Evolutionary conservation across 1,139 yeast genomes (phyloP), one percentile per base, ranked within the genome.

Genomic region (Suhomyces wounanorum): DNA sequence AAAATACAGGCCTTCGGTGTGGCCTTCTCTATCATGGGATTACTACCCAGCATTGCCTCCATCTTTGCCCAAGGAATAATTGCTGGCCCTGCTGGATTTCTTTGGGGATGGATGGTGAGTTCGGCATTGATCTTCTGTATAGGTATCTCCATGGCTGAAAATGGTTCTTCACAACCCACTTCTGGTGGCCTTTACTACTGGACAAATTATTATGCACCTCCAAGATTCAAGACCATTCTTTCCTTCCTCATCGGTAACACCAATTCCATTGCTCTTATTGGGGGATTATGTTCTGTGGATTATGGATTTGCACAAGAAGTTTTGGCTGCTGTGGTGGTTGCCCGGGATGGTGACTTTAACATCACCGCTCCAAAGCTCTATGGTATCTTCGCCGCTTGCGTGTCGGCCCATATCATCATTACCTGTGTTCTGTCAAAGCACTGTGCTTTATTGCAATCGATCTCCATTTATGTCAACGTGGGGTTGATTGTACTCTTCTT

Each of bases 101-200:
- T 84, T 17, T 86, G 90, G 89, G 88, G 90, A 47, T 86, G 90
- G 89, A 74, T 84, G 49, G 72, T 78, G 48, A 79, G 85, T 43
- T 78, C 81, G 18, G 56, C 75, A 47, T 84, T 85, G 53, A 80
- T 86, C 52, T 65, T 84, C 46, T 68, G 77, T 51, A 79, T 83
- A 53, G 90, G 89, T 8, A 58, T 78, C 49, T 76, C 86, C 14
- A 84, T 85, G 76, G 79, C 88, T n/a, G 85, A 84, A 58, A 69
- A 84, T 51, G 85, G 87, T 0, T 79, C 85, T 35, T 79, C 88
- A 13, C 80, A 83, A 62, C 90, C 90, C 47, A 84, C 90, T 1
- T 78, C 86, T 13, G 90, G 90, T 52, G 91, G 90, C 8, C 71
- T 85, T 59, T 85, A 59, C 61, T 78, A 69, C 55, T 81, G 82